Base-by-base conservation (phyloP, 148 eudicot species). In the Vaccinium darrowii region DNA sequence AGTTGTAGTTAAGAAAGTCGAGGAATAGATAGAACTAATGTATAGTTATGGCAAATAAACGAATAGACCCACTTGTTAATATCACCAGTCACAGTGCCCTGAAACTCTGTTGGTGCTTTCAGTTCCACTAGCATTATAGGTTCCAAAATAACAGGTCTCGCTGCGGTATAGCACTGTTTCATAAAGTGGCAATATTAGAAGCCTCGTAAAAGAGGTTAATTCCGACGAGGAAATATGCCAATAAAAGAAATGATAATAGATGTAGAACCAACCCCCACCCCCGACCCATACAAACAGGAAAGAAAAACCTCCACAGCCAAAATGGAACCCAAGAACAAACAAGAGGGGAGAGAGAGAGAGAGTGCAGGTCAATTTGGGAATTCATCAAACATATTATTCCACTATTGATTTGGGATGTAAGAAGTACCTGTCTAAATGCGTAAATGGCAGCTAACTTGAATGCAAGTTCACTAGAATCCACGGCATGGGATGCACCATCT, bases 391-490 rank as follows among this genome's bases (percentile, higher is more conserved):
- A 81, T 33, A 30, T 43, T 65, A 19, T 63, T 84, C 14, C 65
- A 78, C n/a, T 8, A 58, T 63, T 78, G 78, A 71, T n/a, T 53
- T 25, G 67, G 56, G 49, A 82, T 30, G 81, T 62, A 80, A 78
- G 79, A 85, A 71, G 73, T 39, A 97, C 99, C 98, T 97, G 93
- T 97, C 99, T 94, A 86, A 97, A 97, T 69, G 99, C 99, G 89
- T 95, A 97, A 86, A 97, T 94, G 51, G 99, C 75, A 82, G 99
- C 99, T 87, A 94, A 86, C 90, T 95, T 97, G 84, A 97, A 97
- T 57, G 99, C 99, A 79, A 97, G 99, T 91, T 97, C 99, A 93
- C 98, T 97, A 77, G 99, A 97, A 93, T 97, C 99, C 85, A 97
- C 99, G 49, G 98, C 90, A 88, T 97, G 99, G 33, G 99, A 84